These are phyloP conservation scores for Thalassiosira livingstoniorum DNA, from an alignment of 352 stramenopile genomes.

Conservation along the genomic window DNA sequence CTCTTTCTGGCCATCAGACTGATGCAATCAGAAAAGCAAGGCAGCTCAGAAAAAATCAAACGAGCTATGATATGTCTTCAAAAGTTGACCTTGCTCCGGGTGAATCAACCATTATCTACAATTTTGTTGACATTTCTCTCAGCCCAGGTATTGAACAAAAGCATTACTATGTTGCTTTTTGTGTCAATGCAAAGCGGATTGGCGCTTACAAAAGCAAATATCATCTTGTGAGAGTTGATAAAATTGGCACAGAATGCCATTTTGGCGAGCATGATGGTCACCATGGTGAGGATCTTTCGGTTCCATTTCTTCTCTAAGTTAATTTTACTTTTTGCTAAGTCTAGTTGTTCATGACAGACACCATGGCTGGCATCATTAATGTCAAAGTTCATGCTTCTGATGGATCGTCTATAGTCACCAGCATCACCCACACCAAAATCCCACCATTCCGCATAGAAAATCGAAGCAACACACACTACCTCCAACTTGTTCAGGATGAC, in stretches of 20 bases:
- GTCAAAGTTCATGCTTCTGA: conserved; percentile 49
- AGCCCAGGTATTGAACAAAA: conserved; percentile 13
- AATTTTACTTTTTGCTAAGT: too few species aligned
- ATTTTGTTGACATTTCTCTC: conserved; percentile 36
- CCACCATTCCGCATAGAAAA: conserved; percentile 71
- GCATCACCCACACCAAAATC: conserved; percentile 48
- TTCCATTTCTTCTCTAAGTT: too few species aligned
- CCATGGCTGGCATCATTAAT: conserved; percentile 46
- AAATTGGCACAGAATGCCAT: not conserved
- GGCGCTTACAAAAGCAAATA: conserved; percentile 28
- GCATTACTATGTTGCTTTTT: conserved; percentile 46
- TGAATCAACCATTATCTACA: conserved; percentile 51
- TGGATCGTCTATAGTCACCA: conserved; percentile 31
- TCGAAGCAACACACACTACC: conserved; percentile 45
- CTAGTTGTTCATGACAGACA: conserved; percentile 30
- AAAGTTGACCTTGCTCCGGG: conserved; percentile 25
- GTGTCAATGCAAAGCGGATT: conserved; percentile 47
- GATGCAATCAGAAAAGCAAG: conserved; percentile 32
- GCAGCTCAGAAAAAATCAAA: conserved; percentile 24
- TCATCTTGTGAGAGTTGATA: conserved; percentile 36
- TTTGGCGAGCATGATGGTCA: conserved; percentile 61
- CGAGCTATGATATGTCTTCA: conserved; percentile 12
- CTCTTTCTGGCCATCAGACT: conserved; percentile 35
- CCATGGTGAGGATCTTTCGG: too few species aligned
- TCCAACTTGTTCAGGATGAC: conserved; percentile 72